Evolutionary conservation across 192 early-diverging fungal species (phyloP).

Genomic region (Umbelopsis sp.): DNA sequence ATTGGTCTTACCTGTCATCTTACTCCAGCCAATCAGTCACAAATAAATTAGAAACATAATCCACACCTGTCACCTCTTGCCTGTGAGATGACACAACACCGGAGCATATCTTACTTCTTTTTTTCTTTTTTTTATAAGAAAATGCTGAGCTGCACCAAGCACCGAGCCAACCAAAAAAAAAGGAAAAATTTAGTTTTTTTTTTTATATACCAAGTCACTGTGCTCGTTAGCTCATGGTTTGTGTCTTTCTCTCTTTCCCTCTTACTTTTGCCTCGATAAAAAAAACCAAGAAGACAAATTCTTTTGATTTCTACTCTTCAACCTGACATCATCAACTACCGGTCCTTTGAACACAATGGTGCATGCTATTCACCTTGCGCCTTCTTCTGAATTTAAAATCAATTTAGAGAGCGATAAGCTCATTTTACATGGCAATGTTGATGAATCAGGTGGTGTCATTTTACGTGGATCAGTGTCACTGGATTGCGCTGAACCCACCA

Average conservation of each 20-base stretch:
- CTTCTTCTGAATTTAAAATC: constrained; percentile 38
- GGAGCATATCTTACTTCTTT: too few relatives aligned
- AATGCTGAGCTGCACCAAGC: too few relatives aligned
- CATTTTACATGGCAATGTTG: constrained; percentile 41
- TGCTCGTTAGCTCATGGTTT: too few relatives aligned
- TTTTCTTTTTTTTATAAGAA: too few relatives aligned
- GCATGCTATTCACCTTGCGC: constrained; percentile 33
- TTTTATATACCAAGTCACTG: neutral
- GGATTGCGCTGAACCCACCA: constrained; percentile 46
- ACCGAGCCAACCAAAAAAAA: too few relatives aligned
- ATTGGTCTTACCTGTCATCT: too few relatives aligned
- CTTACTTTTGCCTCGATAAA: neutral
- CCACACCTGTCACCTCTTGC: too few relatives aligned
- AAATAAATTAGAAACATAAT: too few relatives aligned
- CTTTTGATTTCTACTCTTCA: neutral
- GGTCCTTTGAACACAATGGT: constrained; percentile 20
- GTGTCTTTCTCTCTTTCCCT: neutral
- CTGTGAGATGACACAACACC: too few relatives aligned
- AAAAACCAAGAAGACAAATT: neutral
- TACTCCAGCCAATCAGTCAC: too few relatives aligned
- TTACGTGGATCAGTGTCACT: constrained; percentile 57
- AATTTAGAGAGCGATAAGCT: constrained; percentile 38
- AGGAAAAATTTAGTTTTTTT: constrained; percentile 5
- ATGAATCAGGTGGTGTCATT: constrained; percentile 50
- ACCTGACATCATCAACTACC: neutral